Evolutionary conservation across 2,329 filamentous ascomycete species (phyloP).

Genomic region (Fusarium protoensiforme): DNA sequence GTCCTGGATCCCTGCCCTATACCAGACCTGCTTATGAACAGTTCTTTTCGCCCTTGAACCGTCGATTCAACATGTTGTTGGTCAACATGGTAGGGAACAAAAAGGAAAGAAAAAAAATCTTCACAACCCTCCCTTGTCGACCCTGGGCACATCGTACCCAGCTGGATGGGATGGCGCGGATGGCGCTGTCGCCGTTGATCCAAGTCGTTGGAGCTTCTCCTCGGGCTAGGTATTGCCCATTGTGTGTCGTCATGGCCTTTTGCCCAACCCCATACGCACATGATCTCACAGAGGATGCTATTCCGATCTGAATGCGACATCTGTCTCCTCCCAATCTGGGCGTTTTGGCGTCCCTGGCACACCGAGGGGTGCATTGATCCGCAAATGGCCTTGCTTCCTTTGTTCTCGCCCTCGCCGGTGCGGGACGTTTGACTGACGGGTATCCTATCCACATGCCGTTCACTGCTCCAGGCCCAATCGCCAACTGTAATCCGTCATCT

Average conservation of each 20-base stretch:
- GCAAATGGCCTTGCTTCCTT: slow-evolving; percentile 7
- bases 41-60: slow-evolving; percentile 9
- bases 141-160: background rate
- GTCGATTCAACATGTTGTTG: background rate
- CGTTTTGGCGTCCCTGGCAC: background rate
- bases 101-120: background rate
- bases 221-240: slow-evolving; percentile 8
- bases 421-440: slow-evolving; percentile 21
- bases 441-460: slow-evolving; percentile 31
- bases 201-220: slow-evolving; percentile 7
- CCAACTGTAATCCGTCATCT: background rate
- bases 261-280: background rate
- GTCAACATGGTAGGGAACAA: background rate
- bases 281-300: slow-evolving; percentile 12
- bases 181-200: slow-evolving; percentile 22
- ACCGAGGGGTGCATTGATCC: slow-evolving; percentile 10
- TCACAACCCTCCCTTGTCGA: slow-evolving; percentile 8
- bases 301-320: slow-evolving; percentile 16
- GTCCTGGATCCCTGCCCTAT: slow-evolving; percentile 18
- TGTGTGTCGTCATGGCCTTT: slow-evolving; percentile 4
- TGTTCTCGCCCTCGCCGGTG: slow-evolving; percentile 20
- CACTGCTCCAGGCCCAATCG: slow-evolving; percentile 11
- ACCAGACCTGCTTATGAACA: background rate
- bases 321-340: slow-evolving; percentile 6
- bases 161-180: slow-evolving; percentile 12